Conservation (phyloP, 2,329 filamentous ascomycete genomes). For the Colletotrichum neosansevieriae region DNA sequence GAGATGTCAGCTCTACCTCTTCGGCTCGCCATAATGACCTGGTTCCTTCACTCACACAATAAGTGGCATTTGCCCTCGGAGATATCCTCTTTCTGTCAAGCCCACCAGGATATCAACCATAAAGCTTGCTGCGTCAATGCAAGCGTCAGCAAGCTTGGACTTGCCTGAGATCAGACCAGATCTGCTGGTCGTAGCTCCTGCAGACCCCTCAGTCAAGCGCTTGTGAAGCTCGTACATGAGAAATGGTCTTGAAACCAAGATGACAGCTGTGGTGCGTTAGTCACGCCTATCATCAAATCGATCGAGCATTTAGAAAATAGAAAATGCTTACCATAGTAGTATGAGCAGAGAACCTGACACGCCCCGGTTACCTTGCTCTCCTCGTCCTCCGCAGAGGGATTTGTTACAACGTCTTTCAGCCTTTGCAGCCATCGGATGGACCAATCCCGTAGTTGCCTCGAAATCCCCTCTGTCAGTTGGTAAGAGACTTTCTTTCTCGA, state of each 20-base stretch:
- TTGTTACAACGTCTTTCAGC: constrained; percentile 54
- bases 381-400: constrained; percentile 42
- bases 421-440: constrained; percentile 60
- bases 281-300: too few species aligned
- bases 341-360: constrained; percentile 64
- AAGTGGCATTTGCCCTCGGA: constrained; percentile 61
- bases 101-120: constrained; percentile 64
- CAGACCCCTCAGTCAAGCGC: constrained; percentile 54
- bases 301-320: fast-evolving
- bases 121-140: constrained; percentile 65
- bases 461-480: constrained; percentile 66
- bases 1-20: neutral
- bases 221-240: constrained; percentile 67
- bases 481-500: constrained; percentile 65
- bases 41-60: constrained; percentile 58
- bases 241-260: constrained; percentile 67
- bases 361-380: constrained; percentile 56
- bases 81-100: constrained; percentile 55
- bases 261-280: constrained; percentile 54
- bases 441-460: constrained; percentile 64
- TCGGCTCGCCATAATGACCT: neutral
- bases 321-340: constrained; percentile 57
- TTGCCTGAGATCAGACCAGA: constrained; percentile 54
- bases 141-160: constrained; percentile 65
- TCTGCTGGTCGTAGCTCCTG: neutral